These are phyloP conservation scores for Eucalyptus globulus DNA, from an alignment of 345 rosid species.

Conservation along the genomic window DNA sequence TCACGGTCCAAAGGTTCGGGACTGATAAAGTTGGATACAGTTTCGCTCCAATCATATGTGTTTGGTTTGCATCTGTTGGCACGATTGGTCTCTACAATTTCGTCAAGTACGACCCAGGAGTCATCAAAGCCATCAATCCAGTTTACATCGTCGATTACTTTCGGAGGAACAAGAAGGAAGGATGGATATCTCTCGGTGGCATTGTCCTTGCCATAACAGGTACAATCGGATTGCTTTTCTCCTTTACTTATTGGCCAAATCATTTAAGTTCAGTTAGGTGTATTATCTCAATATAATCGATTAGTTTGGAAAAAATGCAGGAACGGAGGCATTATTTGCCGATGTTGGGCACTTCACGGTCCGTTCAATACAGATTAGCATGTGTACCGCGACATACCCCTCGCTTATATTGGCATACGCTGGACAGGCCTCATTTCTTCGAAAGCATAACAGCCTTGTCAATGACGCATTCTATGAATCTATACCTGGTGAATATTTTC, in stretches of 20 bases:
- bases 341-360: constrained; percentile 49
- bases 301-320: neutral
- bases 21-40: constrained; percentile 34
- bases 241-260: neutral
- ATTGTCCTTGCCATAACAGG: constrained; percentile 27
- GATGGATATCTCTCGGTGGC: constrained; percentile 50
- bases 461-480: constrained; percentile 6
- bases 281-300: neutral
- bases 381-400: constrained; percentile 20
- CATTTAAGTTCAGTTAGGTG: neutral
- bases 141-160: constrained; percentile 25
- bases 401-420: constrained; percentile 22
- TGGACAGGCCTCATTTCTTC: constrained; percentile 22
- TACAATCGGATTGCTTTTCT: neutral
- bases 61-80: neutral
- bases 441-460: neutral
- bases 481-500: constrained; percentile 1
- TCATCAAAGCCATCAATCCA: constrained; percentile 34
- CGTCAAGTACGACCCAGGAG: constrained; percentile 9
- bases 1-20: constrained; percentile 32
- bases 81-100: constrained; percentile 13
- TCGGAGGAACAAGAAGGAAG: constrained; percentile 19
- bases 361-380: constrained; percentile 30
- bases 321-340: constrained; percentile 46
- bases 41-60: constrained; percentile 19